These are phyloP conservation scores for Colletotrichum cereale DNA, from an alignment of 2,329 filamentous ascomycete species.

Conservation along the genomic window DNA sequence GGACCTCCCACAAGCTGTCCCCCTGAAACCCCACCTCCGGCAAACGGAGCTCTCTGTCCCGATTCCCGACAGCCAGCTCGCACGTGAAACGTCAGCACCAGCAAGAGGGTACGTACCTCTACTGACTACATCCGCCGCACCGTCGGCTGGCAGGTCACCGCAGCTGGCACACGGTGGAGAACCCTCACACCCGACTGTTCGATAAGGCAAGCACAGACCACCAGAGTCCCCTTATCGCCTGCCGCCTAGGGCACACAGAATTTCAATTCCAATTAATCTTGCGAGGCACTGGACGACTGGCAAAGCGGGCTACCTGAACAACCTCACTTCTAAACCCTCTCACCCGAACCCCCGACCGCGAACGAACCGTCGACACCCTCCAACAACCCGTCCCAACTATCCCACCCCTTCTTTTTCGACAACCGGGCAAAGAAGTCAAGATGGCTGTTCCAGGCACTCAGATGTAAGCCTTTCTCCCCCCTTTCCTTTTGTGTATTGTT, in stretches of 20 bases:
- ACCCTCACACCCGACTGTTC: not conserved
- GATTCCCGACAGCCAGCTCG: conserved; percentile 5
- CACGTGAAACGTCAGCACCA: not conserved
- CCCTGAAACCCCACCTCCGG: conserved; percentile 18
- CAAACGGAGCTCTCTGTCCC: conserved; percentile 20
- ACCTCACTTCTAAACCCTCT: conserved; percentile 35
- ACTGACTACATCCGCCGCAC: not conserved
- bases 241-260: conserved; percentile 17
- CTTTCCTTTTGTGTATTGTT: conserved; percentile 7
- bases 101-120: not conserved
- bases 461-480: conserved; percentile 64
- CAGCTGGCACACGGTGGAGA: conserved; percentile 20
- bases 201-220: conserved; percentile 35
- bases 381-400: conserved; percentile 50
- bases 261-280: conserved; percentile 27
- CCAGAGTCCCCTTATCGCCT: conserved; percentile 11
- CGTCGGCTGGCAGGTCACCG: not conserved
- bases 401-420: conserved; percentile 35
- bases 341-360: conserved; percentile 46
- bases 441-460: conserved; percentile 73
- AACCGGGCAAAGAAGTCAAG: conserved; percentile 56
- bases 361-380: conserved; percentile 51
- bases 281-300: conserved; percentile 16
- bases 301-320: conserved; percentile 27
- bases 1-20: conserved; percentile 10